phyloP scores from a whole-genome alignment of 805 yeast genomes.

The Groenewaldozyma salmanticensis region DNA sequence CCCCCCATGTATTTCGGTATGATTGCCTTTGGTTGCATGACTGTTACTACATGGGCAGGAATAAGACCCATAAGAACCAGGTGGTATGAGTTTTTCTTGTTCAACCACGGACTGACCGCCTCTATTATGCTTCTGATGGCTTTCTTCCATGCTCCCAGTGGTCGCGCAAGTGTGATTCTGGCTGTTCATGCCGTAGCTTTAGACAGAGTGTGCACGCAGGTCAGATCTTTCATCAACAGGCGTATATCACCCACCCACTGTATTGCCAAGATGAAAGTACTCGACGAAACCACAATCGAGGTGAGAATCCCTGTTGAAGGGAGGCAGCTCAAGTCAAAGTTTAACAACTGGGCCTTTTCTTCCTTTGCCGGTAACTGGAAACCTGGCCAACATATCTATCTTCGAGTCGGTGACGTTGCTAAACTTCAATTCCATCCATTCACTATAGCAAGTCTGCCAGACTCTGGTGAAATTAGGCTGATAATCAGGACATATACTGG shows the following conservation, averaged over 20 bases:
- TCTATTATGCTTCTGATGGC: conserved; percentile 35
- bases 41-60: conserved; percentile 31
- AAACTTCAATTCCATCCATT: conserved; percentile 39
- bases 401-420: conserved; percentile 33
- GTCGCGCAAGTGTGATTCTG: conserved; percentile 29
- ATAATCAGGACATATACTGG: conserved; percentile 35
- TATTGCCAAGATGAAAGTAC: conserved; percentile 29
- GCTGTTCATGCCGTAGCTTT: conserved; percentile 36
- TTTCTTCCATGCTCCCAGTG: conserved; percentile 33
- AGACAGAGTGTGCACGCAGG: conserved; percentile 31
- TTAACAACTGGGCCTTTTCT: background rate
- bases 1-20: conserved; percentile 45
- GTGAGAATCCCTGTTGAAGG: conserved; percentile 29
- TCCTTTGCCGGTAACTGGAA: conserved; percentile 30
- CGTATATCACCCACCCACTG: conserved; percentile 32
- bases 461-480: conserved; percentile 31
- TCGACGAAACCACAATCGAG: conserved; percentile 34
- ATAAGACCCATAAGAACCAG: conserved; percentile 29
- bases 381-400: conserved; percentile 38
- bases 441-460: conserved; percentile 35
- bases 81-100: conserved; percentile 36
- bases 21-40: conserved; percentile 34
- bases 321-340: conserved; percentile 5
- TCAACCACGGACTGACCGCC: conserved; percentile 34
- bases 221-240: conserved; percentile 28